Evolutionary conservation across 2,329 filamentous ascomycete species (phyloP).

Genomic region (Daldinia sp.): DNA sequence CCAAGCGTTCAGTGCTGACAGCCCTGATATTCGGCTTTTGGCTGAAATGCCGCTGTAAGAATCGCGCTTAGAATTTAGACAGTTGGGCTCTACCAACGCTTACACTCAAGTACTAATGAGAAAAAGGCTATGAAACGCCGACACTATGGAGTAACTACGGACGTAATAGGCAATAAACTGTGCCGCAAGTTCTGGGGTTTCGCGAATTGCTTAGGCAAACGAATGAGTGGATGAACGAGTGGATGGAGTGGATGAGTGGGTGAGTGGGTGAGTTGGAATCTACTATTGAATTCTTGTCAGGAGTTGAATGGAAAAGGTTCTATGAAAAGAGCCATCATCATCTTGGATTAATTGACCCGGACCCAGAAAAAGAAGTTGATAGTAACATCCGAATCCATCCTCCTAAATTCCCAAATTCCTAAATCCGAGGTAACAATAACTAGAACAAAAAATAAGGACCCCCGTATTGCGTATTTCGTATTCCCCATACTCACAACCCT

Average conservation of each 20-base stretch:
- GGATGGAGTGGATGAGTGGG: neutral
- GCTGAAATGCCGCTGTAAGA: neutral
- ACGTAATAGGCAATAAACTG: conserved; percentile 1
- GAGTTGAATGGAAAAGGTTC: conserved; percentile 12
- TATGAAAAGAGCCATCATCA: conserved; percentile 21
- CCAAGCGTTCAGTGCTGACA: conserved; percentile 1
- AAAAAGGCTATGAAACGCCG: neutral
- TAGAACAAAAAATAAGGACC: too few relatives aligned
- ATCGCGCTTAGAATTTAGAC: neutral
- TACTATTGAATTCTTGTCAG: conserved; percentile 23
- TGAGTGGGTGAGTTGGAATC: conserved; percentile 8
- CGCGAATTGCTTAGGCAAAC: neutral
- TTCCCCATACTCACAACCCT: conserved; percentile 1
- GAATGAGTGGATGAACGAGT: too few relatives aligned
- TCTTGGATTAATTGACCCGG: conserved; percentile 28
- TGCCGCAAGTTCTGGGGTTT: conserved; percentile 2
- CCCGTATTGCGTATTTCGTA: neutral
- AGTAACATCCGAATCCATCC: neutral
- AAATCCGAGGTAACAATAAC: conserved; percentile 13
- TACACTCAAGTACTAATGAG: neutral
- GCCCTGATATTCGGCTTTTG: conserved; percentile 4
- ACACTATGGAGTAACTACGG: neutral
- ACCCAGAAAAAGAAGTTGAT: conserved; percentile 15
- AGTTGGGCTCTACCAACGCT: neutral
- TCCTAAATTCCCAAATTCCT: conserved; percentile 14